phyloP scores from a whole-genome alignment of 2,329 filamentous ascomycete genomes.

The Colletotrichum falcatum region DNA sequence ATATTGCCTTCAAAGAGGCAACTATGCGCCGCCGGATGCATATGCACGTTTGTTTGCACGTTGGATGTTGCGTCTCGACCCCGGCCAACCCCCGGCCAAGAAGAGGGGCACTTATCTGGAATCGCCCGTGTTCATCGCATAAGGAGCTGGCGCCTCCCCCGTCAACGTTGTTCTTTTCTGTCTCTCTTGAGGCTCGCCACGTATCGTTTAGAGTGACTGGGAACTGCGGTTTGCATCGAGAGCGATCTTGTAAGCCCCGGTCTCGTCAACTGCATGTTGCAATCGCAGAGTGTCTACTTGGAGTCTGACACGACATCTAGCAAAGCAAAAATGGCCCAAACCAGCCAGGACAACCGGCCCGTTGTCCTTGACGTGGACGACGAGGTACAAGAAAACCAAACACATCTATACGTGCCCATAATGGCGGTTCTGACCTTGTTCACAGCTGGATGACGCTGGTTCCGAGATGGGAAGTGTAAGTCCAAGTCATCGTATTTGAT shows the following conservation, averaged over 20 bases:
- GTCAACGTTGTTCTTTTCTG: neutral
- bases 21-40: neutral
- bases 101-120: neutral
- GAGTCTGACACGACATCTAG: neutral
- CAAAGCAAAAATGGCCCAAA: neutral
- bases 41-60: neutral
- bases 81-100: neutral
- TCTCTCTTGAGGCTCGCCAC: neutral
- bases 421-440: neutral
- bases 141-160: neutral
- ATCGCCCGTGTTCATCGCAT: neutral
- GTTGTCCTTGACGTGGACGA: neutral
- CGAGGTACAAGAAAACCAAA: neutral
- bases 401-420: neutral
- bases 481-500: neutral
- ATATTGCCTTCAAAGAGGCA: neutral
- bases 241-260: neutral
- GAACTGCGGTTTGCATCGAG: neutral
- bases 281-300: too few relatives aligned
- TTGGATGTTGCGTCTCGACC: neutral
- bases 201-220: neutral
- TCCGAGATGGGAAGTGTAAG: neutral
- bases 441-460: neutral
- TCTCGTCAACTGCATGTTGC: neutral
- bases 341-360: neutral